Evolutionary conservation across 495 filamentous ascomycete species (phyloP).

Genomic region (Lophiostoma macrostomum): DNA sequence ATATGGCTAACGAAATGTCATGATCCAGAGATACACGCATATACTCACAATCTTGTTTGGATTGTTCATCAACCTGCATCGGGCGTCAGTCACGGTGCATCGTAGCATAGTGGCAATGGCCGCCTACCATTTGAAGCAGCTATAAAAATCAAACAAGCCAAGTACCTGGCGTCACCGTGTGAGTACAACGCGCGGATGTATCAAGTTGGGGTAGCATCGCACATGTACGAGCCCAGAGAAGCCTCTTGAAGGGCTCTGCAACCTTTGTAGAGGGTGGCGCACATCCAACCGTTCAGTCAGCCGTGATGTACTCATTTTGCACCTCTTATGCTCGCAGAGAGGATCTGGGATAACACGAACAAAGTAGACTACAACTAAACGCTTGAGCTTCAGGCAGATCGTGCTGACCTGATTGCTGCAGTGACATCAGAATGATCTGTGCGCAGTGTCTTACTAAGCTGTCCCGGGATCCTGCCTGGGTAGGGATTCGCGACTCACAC

Average conservation of each 20-base stretch:
- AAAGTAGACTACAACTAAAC: too few species aligned
- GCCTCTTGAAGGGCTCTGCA: conserved; percentile 66
- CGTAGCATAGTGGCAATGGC: not conserved
- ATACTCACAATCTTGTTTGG: conserved; percentile 38
- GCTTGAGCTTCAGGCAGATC: too few species aligned
- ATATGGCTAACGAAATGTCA: too few species aligned
- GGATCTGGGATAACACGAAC: too few species aligned
- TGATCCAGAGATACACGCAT: not conserved
- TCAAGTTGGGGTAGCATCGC: conserved; percentile 17
- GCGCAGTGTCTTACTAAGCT: too few species aligned
- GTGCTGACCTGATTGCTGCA: too few species aligned
- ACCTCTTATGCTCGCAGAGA: not conserved
- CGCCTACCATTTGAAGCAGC: conserved; percentile 63
- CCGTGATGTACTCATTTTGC: conserved; percentile 14
- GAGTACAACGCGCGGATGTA: not conserved
- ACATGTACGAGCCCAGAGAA: conserved; percentile 70
- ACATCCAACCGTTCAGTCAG: conserved; percentile 11
- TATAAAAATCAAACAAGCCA: conserved; percentile 66
- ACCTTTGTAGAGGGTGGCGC: conserved; percentile 68
- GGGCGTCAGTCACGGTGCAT: conserved; percentile 14
- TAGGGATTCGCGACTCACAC: too few species aligned
- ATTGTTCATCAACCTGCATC: conserved; percentile 40
- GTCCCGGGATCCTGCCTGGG: too few species aligned
- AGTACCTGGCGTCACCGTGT: conserved; percentile 29
- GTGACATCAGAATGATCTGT: too few species aligned